phyloP scores from a whole-genome alignment of 1,139 yeast genomes.

The Hanseniaspora uvarum region DNA sequence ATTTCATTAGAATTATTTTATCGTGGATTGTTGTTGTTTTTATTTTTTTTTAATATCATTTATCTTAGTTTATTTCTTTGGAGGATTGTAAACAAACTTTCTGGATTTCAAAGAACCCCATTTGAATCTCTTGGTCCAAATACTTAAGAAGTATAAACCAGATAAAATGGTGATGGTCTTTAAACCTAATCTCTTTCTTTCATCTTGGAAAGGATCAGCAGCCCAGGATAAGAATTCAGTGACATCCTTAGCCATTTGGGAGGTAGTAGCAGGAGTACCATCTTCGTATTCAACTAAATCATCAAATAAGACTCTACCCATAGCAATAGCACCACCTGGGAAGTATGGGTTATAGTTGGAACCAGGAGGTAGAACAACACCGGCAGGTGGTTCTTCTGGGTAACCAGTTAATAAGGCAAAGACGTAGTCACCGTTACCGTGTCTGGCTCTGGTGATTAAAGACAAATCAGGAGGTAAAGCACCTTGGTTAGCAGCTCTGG shows the following conservation, averaged over 20 bases:
- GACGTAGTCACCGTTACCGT: constrained; percentile 94
- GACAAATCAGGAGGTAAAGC: constrained; percentile 98
- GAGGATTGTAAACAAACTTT: constrained; percentile 88
- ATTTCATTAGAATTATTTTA: neutral
- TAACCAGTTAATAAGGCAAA: constrained; percentile 93
- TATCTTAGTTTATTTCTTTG: constrained; percentile 44
- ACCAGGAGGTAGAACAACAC: constrained; percentile 85
- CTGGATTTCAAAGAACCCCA: constrained; percentile 95
- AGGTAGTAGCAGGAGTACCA: constrained; percentile 96
- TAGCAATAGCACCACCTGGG: constrained; percentile 99
- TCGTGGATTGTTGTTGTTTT: constrained; percentile 4
- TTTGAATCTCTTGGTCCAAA: constrained; percentile 96
- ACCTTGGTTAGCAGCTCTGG: constrained; percentile 99
- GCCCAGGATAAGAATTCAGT: constrained; percentile 95
- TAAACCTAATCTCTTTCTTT: constrained; percentile 92
- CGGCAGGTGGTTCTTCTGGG: constrained; percentile 98
- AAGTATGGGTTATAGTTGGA: constrained; percentile 97
- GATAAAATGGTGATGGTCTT: constrained; percentile 79
- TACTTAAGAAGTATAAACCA: constrained; percentile 66
- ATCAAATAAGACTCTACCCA: constrained; percentile 96
- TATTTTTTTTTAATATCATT: neutral
- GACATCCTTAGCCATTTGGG: constrained; percentile 99
- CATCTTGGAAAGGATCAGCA: constrained; percentile 97
- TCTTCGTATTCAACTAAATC: constrained; percentile 97
- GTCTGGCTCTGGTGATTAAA: constrained; percentile 96